Evolutionary conservation across 2,329 filamentous ascomycete species (phyloP).

Genomic region (Ophioceras dolichostomum): DNA sequence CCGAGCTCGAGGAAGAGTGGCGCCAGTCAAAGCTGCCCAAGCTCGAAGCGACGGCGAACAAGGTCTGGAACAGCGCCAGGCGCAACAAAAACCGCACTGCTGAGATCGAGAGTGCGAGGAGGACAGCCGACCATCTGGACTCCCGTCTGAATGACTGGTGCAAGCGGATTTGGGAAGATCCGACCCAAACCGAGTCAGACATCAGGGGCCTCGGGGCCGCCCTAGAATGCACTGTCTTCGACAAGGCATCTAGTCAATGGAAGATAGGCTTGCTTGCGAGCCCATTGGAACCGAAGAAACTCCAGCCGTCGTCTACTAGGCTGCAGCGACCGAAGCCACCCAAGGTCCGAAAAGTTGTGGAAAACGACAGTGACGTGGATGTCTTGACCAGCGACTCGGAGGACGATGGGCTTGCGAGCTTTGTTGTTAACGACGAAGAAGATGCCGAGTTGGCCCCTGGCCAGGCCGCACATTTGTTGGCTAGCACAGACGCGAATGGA

Average conservation of each 20-base stretch:
- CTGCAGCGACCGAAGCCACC: background rate
- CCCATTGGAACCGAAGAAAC: constrained; percentile 5
- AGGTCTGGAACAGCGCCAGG: constrained; percentile 49
- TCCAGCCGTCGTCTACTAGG: background rate
- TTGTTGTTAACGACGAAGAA: constrained; percentile 31
- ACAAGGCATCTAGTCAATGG: constrained; percentile 43
- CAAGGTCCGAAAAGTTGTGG: constrained; percentile 26
- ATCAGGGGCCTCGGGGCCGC: constrained; percentile 42
- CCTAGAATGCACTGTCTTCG: constrained; percentile 53
- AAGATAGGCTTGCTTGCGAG: constrained; percentile 28
- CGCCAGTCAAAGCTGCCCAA: constrained; percentile 41
- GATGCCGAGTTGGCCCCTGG: background rate
- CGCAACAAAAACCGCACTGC: constrained; percentile 21
- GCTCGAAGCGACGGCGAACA: constrained; percentile 41
- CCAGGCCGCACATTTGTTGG: too few relatives aligned
- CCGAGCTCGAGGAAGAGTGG: constrained; percentile 44
- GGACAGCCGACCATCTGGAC: constrained; percentile 27
- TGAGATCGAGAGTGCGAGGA: constrained; percentile 30
- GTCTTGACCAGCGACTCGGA: constrained; percentile 33
- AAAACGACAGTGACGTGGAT: constrained; percentile 29
- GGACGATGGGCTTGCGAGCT: constrained; percentile 29
- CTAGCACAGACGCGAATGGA: too few relatives aligned
- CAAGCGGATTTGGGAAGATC: constrained; percentile 28
- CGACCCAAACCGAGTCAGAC: constrained; percentile 28
- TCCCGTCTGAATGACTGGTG: constrained; percentile 43